Base-by-base conservation (phyloP, 2,329 filamentous ascomycete genomes). In the Eurotiales sp. region DNA sequence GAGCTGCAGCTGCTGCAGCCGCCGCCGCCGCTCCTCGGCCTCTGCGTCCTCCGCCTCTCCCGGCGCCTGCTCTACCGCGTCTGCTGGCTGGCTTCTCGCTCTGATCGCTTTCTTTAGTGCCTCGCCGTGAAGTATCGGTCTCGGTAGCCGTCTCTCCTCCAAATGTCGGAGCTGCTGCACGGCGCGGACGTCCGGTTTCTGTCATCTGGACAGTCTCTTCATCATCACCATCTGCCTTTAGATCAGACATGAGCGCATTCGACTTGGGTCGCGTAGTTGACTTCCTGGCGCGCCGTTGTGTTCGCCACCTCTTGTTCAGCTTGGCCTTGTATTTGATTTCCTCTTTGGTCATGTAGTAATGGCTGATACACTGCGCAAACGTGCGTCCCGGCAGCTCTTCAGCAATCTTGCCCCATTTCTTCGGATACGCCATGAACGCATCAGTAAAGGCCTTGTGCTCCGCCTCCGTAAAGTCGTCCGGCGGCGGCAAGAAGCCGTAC, bases 381-480 rank as follows among this genome's bases (percentile, higher is more conserved):
- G 69, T 67, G 19, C 75, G 70, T 11, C 70, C 71, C 30, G 73
- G 72, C 22, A 77, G 57, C 21, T 67, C 63, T 46, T 75, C 72
- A 3, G 75, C 75, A 54, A 78, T 78, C 56, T 75, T 75, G 19
- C 75, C 73, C 72, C 75, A 78, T 64, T 73, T 74, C 65, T 78
- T 78, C 2, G 75, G 75, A 49, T 70, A 61, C 4, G 69, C 64
- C 65, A 75, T 72, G 56, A 77, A 78, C 14, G 73, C 72, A 49
- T 75, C 66, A 1, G 70, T 72, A 57, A 78, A 77, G 2, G 64
- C 62, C 25, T 66, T 64, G 50, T 77, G 74, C 58, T 78, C 75
- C 42, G 73, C 68, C 0, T 66, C 61, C 0, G 71, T 75, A 55
- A 78, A 78, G 52, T 77, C 72, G 46, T 77, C 74, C 8, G 68